phyloP scores from a whole-genome alignment of 805 yeast species.

The Wickerhamomyces chaumierensis region DNA sequence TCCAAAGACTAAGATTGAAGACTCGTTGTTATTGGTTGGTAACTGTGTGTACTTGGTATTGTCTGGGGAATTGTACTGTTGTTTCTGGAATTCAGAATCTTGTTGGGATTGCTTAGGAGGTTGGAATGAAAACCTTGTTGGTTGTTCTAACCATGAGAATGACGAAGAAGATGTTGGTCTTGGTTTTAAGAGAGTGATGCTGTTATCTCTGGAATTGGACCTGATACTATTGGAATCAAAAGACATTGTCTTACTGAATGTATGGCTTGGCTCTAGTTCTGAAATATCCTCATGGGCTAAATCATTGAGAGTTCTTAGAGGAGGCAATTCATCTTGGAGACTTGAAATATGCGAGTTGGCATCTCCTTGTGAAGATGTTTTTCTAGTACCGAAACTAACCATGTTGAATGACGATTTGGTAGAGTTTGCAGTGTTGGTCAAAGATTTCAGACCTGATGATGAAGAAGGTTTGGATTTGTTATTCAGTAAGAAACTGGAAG shows the following conservation, averaged over 20 bases:
- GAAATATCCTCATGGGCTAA: slow-evolving; percentile 27
- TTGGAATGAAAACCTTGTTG: neutral
- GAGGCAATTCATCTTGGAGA: slow-evolving; percentile 31
- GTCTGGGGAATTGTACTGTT: neutral
- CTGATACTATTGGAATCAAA: too few species aligned
- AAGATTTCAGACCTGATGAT: neutral
- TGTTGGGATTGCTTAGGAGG: neutral
- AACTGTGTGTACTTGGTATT: neutral
- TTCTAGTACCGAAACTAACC: slow-evolving; percentile 27
- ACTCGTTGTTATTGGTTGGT: slow-evolving; percentile 22
- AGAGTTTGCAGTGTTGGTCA: slow-evolving; percentile 5
- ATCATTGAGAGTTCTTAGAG: slow-evolving; percentile 27
- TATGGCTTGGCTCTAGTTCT: slow-evolving; percentile 1
- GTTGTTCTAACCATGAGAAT: too few species aligned
- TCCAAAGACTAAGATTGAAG: slow-evolving; percentile 79
- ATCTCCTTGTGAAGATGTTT: slow-evolving; percentile 9
- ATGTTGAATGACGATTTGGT: slow-evolving; percentile 22
- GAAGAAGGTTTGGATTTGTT: slow-evolving; percentile 1
- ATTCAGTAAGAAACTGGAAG: slow-evolving; percentile 15
- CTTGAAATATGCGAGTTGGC: slow-evolving; percentile 17
- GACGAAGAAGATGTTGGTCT: neutral
- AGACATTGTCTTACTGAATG: neutral
- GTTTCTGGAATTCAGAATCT: neutral
- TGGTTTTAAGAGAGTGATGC: neutral
- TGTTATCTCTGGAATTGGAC: too few species aligned